These are phyloP conservation scores for Podospora australis DNA, from an alignment of 495 filamentous ascomycete species.

Conservation along the genomic window DNA sequence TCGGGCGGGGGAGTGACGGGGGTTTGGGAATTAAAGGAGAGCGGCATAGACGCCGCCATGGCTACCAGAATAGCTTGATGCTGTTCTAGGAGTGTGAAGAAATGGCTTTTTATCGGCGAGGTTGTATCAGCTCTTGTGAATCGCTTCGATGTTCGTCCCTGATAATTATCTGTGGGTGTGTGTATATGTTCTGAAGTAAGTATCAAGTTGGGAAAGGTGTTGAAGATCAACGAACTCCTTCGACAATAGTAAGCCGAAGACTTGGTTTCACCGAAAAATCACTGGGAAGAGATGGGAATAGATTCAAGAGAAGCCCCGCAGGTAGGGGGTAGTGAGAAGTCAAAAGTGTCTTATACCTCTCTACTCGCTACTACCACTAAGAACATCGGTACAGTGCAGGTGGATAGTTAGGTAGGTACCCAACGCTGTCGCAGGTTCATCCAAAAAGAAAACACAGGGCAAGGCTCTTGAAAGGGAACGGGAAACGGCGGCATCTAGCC, in stretches of 20 bases:
- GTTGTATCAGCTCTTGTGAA: background rate
- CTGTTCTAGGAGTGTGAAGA: no score
- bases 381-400: no score
- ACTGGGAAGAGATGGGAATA: slow-evolving; percentile 6
- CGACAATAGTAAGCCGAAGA: background rate
- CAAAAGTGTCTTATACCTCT: slow-evolving; percentile 9
- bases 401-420: no score
- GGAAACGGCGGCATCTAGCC: background rate
- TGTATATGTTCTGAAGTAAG: background rate
- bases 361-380: no score
- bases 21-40: slow-evolving; percentile 20
- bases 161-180: background rate
- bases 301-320: slow-evolving; percentile 1
- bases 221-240: background rate
- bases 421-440: no score
- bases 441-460: background rate
- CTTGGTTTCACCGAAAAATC: background rate
- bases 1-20: slow-evolving; percentile 28
- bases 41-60: slow-evolving; percentile 24
- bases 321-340: slow-evolving; percentile 1
- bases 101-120: background rate
- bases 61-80: background rate
- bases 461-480: no score
- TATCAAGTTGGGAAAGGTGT: no score
- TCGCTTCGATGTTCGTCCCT: background rate